Evolutionary conservation across 768 basidiomycete species (phyloP), one percentile per base, ranked within the genome.

Genomic region (Termitomyces eurrhizus): DNA sequence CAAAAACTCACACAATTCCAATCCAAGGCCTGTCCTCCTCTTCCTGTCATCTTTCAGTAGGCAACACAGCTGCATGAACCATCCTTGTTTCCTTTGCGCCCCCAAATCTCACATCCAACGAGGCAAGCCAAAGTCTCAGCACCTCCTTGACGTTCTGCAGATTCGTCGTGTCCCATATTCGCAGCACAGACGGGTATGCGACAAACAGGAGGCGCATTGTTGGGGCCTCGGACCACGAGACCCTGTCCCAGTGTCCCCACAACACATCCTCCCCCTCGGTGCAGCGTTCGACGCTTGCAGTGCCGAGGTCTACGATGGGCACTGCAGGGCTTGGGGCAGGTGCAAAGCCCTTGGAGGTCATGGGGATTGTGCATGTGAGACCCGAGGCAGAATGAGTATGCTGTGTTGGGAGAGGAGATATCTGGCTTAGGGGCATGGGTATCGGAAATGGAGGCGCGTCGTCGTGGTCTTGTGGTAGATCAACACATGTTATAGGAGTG

Each of bases 31-130:
- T 61, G 26, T 68, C 65, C 59, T 61, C 61, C 69, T 78, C 48
- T 66, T n/a, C n/a, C n/a, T 69, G 7, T 32, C 58, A 7, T 63
- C 64, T 35, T 52, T 52, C 14, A 35, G 48, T 48, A 33, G 68
- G 77, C 51, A 87, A 68, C 13, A 83, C 70, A 35, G 70, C 75
- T 41, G 79, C 82, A 61, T 75, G 75, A 4, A 74, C 69, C 0
- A 76, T 42, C 53, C 48, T 55, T 7, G n/a, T 21, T 16, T 39
- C 61, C 37, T 44, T 35, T 2, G 46, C 57, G 11, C 26, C 56
- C 13, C 37, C 5, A 8, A 83, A 64, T 88, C 85, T 85, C 86
- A 89, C n/a, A 87, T n/a, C n/a, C n/a, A n/a, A n/a, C n/a, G n/a
- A n/a, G n/a, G n/a, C n/a, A n/a, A n/a, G n/a, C n/a, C n/a, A n/a